These are phyloP conservation scores for Solanum boliviense DNA, from an alignment of 257 asterid species.

Conservation along the genomic window DNA sequence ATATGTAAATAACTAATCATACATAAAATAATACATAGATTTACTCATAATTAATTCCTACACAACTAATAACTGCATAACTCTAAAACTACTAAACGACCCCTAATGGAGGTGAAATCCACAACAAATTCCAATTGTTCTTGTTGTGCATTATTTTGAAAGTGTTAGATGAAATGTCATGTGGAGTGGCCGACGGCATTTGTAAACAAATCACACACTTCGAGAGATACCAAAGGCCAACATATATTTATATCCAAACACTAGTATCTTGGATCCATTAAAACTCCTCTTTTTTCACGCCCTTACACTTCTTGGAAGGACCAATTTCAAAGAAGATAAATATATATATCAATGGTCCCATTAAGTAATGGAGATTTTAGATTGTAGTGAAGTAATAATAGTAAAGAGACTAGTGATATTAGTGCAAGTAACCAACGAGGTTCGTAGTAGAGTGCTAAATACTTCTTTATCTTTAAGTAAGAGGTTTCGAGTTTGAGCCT, in stretches of 20 bases:
- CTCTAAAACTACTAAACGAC: neutral
- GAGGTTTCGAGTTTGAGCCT: too few species aligned
- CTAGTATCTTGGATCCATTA: neutral
- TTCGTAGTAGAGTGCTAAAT: neutral
- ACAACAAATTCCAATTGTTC: neutral
- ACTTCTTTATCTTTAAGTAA: too few species aligned
- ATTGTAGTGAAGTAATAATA: neutral
- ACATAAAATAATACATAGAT: too few species aligned
- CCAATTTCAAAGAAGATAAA: neutral
- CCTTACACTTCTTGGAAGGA: conserved; percentile 1
- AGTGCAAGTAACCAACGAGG: neutral
- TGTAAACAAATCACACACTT: neutral
- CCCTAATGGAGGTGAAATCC: neutral
- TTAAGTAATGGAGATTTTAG: neutral
- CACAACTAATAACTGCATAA: too few species aligned
- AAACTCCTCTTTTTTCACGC: neutral
- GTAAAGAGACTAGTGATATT: neutral
- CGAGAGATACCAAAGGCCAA: neutral
- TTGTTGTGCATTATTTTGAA: neutral
- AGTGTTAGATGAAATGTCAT: neutral
- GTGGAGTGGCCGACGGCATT: neutral
- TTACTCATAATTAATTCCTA: too few species aligned
- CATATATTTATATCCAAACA: neutral
- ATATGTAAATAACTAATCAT: neutral
- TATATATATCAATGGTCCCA: neutral